These are phyloP conservation scores for Nakaseomyces delphensis DNA, from an alignment of 1,139 yeast genomes.

Conservation along the genomic window DNA sequence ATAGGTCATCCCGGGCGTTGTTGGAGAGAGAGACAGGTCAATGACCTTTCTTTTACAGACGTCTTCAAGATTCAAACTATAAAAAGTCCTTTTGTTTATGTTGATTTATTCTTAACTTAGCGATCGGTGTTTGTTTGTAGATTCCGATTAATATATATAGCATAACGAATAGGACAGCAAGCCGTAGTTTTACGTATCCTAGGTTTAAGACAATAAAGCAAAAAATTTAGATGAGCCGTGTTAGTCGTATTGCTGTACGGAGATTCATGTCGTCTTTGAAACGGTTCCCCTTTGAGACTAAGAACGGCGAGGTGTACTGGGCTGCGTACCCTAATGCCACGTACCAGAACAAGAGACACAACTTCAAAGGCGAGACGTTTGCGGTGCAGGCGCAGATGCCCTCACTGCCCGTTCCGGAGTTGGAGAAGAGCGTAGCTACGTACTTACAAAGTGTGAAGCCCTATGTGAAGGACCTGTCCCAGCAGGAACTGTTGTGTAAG, in stretches of 20 bases:
- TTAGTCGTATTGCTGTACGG: not conserved
- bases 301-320: constrained; percentile 24
- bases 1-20: too few species aligned
- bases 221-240: not conserved
- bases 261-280: constrained; percentile 6
- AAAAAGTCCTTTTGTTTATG: too few species aligned
- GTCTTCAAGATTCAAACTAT: too few species aligned
- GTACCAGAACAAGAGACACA: constrained; percentile 19
- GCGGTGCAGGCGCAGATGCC: constrained; percentile 72
- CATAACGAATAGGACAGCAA: not conserved
- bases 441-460: constrained; percentile 73
- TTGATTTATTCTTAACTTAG: not conserved
- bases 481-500: constrained; percentile 53
- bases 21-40: too few species aligned
- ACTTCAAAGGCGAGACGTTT: constrained; percentile 58
- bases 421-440: constrained; percentile 59
- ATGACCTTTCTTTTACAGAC: too few species aligned
- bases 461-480: constrained; percentile 45
- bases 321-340: constrained; percentile 19
- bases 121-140: not conserved
- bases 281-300: constrained; percentile 20
- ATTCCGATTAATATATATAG: not conserved
- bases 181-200: too few species aligned
- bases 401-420: constrained; percentile 76
- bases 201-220: too few species aligned